Evolutionary conservation across 2,329 filamentous ascomycete species (phyloP), one percentile per base, ranked within the genome.

Genomic region (Aspergillus awamori): DNA sequence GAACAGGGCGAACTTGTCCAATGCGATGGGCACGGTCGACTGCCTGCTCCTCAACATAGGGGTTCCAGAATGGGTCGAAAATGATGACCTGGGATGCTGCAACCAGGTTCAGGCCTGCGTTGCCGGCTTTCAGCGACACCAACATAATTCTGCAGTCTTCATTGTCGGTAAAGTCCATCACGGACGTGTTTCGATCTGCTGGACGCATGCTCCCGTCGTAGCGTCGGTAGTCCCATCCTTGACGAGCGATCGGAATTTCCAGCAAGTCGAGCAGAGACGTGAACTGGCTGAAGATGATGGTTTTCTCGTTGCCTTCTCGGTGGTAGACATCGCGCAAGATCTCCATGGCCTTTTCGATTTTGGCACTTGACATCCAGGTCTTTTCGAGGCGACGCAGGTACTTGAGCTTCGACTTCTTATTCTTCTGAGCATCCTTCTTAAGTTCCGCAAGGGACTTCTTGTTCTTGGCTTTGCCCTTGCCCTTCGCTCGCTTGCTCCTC

Each of bases 11-110:
- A 66, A 83, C 79, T 77, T 97, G 93, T 0, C 93, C 93, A 67
- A 97, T 93, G 8, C 93, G 89, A 76, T 97, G 90, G 2, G 93
- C 91, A 22, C 93, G 89, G 74, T 96, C 93, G 54, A 97, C 89
- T 4, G 93, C 93, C 77, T 97, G 93, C 76, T 93, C 92, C 77
- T 97, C 93, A 53, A 96, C 90, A 72, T 90, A 96, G 0, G 93
- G 93, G 65, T 97, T 97, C 92, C 92, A 97, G 79, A 96, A 96
- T 0, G 93, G 93, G 72, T 97, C 93, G 72, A 96, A 87, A 65
- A 97, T 90, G 74, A 97, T 92, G 67, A 97, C 91, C 65, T 92
- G 89, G 1, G 88, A 92, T 0, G 93, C 93, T 17, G 87, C 86
- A 41, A 90, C 91, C 22, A 97, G 83, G 71, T 97, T 97, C 49